These are phyloP conservation scores for Phylloporus sp. DNA, from an alignment of 768 basidiomycete genomes.

Conservation along the genomic window DNA sequence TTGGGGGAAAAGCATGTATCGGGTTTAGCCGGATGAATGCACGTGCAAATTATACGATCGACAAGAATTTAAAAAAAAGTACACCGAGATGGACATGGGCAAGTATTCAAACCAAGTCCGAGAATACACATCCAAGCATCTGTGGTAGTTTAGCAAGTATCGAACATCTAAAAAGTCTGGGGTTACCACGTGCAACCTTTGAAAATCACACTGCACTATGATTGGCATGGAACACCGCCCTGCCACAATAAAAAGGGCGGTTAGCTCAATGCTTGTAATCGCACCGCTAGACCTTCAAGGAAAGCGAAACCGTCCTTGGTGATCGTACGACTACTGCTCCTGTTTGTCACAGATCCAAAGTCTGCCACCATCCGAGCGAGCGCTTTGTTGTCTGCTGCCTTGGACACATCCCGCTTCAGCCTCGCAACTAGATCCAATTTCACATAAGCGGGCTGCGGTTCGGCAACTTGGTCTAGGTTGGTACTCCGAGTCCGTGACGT, in stretches of 20 bases:
- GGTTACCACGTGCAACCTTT: background rate
- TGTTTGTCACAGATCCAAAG: conserved; percentile 66
- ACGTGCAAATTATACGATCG: conserved; percentile 16
- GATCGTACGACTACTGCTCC: conserved; percentile 63
- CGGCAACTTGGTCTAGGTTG: conserved; percentile 36
- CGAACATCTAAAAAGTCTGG: background rate
- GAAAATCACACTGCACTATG: background rate
- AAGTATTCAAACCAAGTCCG: too few species aligned
- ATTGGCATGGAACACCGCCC: background rate
- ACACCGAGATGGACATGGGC: too few species aligned
- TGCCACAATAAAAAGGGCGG: background rate
- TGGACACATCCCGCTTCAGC: conserved; percentile 51
- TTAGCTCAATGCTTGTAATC: conserved; percentile 38
- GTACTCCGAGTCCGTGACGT: conserved; percentile 39
- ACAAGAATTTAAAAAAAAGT: background rate
- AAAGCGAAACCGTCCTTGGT: conserved; percentile 78
- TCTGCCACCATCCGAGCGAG: conserved; percentile 66
- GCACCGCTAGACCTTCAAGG: conserved; percentile 54
- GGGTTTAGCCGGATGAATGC: conserved; percentile 25
- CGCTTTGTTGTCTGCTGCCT: conserved; percentile 48
- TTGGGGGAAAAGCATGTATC: conserved; percentile 22
- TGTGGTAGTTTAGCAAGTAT: too few species aligned
- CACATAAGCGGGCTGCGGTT: conserved; percentile 45
- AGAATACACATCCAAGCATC: too few species aligned
- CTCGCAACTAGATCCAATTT: conserved; percentile 60